Base-by-base conservation (phyloP, 257 asterid genomes). In the Salvia splendens region DNA sequence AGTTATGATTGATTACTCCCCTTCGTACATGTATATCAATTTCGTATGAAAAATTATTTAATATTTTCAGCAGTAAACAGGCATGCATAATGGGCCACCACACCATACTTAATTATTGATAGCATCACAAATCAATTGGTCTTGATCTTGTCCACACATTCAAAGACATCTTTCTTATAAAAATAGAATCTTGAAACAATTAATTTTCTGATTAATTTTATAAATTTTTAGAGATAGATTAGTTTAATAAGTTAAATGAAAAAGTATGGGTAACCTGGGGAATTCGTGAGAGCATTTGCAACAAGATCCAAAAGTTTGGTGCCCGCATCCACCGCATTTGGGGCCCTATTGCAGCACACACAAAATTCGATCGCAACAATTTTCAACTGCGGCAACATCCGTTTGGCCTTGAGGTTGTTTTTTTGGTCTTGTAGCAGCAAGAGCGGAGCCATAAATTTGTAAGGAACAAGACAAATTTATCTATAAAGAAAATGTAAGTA, bases 111-210 rank as follows among this genome's bases (percentile, higher is more conserved):
- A 64, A 68, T 72, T 55, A 77, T 62, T 59, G 50, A 47, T 14
- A 54, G 57, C 56, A 63, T 49, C 72, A 68, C 40, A 42, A 67
- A 71, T 77, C 77, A 61, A 64, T 42, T 60, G 67, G 65, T 30
- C 64, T 64, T 53, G 82, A 73, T 73, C 60, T 73, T 78, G 79
- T 78, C 79, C 71, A 57, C 61, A 33, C 24, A 50, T 73, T 28
- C 40, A 33, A 7, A 53, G 82, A 64, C 82, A 69, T 73, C 17
- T 68, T 32, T 67, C 32, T 47, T 54, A 67, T 71, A 24, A 71
- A 58, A 52, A 61, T 52, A 24, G 61, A 61, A 36, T 72, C 57
- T 50, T 28, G 20, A n/a, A 8, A 61, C 57, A 49, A 3, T 59
- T 1, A 24, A 24, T 35, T 52, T 33, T 8, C 33, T 12, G 12